Evolutionary conservation across 2,329 filamentous ascomycete genomes (phyloP).

Genomic region (Talaromyces sp.): DNA sequence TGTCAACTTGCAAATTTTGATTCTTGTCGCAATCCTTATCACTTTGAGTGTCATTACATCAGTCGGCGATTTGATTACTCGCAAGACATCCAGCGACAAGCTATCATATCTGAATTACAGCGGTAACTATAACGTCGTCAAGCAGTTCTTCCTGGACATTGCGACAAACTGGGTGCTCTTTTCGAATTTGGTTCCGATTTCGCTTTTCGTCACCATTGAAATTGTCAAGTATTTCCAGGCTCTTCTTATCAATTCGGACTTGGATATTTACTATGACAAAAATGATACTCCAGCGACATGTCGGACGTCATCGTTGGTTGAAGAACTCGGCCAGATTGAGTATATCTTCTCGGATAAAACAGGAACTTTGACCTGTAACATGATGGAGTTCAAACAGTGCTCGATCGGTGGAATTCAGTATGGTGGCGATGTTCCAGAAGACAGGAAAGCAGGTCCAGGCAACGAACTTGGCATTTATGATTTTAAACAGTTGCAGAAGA

Average conservation of each 20-base stretch:
- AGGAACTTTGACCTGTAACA: constrained; percentile 93
- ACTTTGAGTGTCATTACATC: constrained; percentile 85
- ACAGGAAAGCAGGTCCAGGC: constrained; percentile 70
- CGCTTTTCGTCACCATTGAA: constrained; percentile 95
- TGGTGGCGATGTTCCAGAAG: constrained; percentile 86
- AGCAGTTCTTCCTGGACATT: constrained; percentile 88
- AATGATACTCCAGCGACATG: constrained; percentile 95
- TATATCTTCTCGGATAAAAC: constrained; percentile 99
- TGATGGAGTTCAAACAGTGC: constrained; percentile 98
- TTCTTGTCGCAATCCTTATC: constrained; percentile 81
- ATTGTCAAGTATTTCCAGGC: constrained; percentile 97
- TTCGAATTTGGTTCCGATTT: constrained; percentile 94
- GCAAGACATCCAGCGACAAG: constrained; percentile 60
- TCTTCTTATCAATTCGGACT: constrained; percentile 94
- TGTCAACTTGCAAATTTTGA: constrained; percentile 89
- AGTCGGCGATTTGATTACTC: constrained; percentile 81
- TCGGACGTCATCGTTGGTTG: constrained; percentile 91
- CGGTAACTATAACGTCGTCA: constrained; percentile 62
- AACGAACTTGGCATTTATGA: constrained; percentile 78
- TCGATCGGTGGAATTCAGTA: constrained; percentile 93
- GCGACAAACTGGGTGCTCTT: constrained; percentile 99
- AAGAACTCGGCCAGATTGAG: constrained; percentile 96
- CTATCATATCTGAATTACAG: constrained; percentile 73
- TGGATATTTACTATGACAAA: constrained; percentile 96
- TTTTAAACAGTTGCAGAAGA: constrained; percentile 72